Evolutionary conservation across 73 alveolate species (phyloP).

Genomic region (Tetrahymena malaccensis): DNA sequence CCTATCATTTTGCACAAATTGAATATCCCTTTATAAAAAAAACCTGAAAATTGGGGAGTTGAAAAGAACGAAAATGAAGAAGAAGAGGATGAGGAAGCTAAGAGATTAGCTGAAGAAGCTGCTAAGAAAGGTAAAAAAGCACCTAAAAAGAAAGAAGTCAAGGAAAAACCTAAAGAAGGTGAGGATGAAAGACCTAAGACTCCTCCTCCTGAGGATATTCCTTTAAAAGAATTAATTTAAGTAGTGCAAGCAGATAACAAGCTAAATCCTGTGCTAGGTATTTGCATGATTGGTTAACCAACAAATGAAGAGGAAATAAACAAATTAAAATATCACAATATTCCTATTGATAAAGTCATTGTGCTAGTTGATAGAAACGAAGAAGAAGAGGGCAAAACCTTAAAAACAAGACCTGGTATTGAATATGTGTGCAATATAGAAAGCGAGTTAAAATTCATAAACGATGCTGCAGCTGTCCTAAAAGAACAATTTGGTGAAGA

Average conservation of each 20-base stretch:
- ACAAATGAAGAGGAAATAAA: conserved; percentile 67
- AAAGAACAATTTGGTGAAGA: conserved; percentile 86
- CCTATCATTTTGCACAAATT: conserved; percentile 63
- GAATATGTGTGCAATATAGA: conserved; percentile 53
- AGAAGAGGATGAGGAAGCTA: conserved; percentile 51
- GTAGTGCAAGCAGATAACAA: conserved; percentile 13
- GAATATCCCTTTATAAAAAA: conserved; percentile 46
- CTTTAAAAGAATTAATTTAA: conserved; percentile 27
- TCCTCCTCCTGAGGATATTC: conserved; percentile 49
- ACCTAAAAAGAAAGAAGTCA: conserved; percentile 52
- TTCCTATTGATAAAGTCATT: conserved; percentile 67
- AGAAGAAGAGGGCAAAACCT: conserved; percentile 59
- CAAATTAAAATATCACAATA: conserved; percentile 62
- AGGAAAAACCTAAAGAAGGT: conserved; percentile 64
- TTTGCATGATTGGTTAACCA: conserved; percentile 66
- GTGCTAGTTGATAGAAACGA: conserved; percentile 71
- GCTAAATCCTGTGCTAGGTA: conserved; percentile 60
- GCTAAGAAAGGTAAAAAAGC: conserved; percentile 58
- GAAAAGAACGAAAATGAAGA: conserved; percentile 41
- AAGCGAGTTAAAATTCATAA: conserved; percentile 59
- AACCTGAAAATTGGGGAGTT: conserved; percentile 43
- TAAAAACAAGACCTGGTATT: conserved; percentile 41
- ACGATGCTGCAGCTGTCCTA: conserved; percentile 58
- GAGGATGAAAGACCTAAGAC: conserved; percentile 63
- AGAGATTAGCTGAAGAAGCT: conserved; percentile 55